Evolutionary conservation across 805 yeast species (phyloP).

Genomic region (Candida corydali): DNA sequence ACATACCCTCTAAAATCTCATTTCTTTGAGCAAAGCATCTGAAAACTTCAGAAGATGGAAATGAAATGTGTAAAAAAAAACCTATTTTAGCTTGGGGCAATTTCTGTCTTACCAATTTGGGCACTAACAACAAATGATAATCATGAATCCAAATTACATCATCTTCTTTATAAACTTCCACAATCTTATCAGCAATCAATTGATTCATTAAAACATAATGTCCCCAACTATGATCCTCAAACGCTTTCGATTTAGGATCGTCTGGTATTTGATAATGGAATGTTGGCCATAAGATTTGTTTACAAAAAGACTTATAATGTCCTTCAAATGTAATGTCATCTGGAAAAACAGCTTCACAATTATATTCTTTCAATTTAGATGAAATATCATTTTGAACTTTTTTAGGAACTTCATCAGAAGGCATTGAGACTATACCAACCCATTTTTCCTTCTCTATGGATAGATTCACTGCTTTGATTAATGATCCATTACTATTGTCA

Average conservation of each 20-base stretch:
- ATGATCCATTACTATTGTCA: slow-evolving; percentile 80
- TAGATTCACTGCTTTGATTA: slow-evolving; percentile 74
- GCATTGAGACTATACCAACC: slow-evolving; percentile 93
- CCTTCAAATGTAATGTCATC: slow-evolving; percentile 82
- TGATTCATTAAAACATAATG: slow-evolving; percentile 75
- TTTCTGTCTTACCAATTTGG: slow-evolving; percentile 70
- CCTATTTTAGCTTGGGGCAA: slow-evolving; percentile 87
- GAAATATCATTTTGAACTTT: slow-evolving; percentile 53
- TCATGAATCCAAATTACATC: slow-evolving; percentile 93
- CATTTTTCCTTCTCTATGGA: slow-evolving; percentile 51
- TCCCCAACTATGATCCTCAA: slow-evolving; percentile 93
- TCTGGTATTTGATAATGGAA: slow-evolving; percentile 92
- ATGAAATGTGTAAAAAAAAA: slow-evolving; percentile 87
- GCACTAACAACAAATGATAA: slow-evolving; percentile 84
- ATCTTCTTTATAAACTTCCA: slow-evolving; percentile 47
- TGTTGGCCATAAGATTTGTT: slow-evolving; percentile 95
- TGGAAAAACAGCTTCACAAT: slow-evolving; percentile 65
- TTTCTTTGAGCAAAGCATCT: slow-evolving; percentile 88
- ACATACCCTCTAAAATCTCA: slow-evolving; percentile 69
- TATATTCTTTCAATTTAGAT: slow-evolving; percentile 43
- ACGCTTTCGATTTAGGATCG: slow-evolving; percentile 87
- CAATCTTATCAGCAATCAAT: slow-evolving; percentile 71
- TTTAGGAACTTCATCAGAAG: slow-evolving; percentile 74
- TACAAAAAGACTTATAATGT: slow-evolving; percentile 87
- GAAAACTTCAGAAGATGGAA: slow-evolving; percentile 94